phyloP scores from a whole-genome alignment of 163 green algal species.

The Scenedesmus sp. region DNA sequence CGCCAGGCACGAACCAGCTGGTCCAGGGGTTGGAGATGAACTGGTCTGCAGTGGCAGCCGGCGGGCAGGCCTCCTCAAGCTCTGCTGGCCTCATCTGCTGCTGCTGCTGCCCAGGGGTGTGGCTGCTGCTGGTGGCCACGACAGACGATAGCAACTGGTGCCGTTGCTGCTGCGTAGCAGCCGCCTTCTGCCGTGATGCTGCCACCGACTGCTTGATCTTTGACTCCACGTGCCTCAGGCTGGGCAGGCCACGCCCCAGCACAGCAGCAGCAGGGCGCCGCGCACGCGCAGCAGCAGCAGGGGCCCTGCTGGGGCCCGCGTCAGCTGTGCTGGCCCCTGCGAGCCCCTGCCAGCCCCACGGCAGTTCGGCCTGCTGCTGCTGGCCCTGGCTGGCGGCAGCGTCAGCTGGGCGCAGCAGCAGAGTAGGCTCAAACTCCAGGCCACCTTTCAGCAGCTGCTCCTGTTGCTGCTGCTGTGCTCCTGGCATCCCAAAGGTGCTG shows the following conservation, averaged over 20 bases:
- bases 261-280: background rate
- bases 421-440: background rate
- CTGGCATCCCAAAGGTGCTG: conserved; percentile 53
- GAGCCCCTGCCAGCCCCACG: background rate
- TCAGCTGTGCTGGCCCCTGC: background rate
- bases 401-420: background rate
- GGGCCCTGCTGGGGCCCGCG: background rate
- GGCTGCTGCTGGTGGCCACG: background rate
- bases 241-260: background rate
- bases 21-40: conserved; percentile 64
- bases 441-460: background rate
- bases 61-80: background rate
- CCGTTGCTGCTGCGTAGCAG: background rate
- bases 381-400: background rate
- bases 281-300: background rate
- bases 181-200: conserved; percentile 20
- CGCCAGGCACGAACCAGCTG: conserved; percentile 53
- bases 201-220: conserved; percentile 4
- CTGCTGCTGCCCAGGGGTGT: background rate
- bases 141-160: background rate
- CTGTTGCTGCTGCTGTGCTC: conserved; percentile 42
- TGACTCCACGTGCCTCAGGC: background rate
- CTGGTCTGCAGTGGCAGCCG: conserved; percentile 59
- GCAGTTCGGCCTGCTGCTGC: background rate
- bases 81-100: background rate